Evolutionary conservation across 805 yeast species (phyloP).

Genomic region (Metschnikowia amazonensis): DNA sequence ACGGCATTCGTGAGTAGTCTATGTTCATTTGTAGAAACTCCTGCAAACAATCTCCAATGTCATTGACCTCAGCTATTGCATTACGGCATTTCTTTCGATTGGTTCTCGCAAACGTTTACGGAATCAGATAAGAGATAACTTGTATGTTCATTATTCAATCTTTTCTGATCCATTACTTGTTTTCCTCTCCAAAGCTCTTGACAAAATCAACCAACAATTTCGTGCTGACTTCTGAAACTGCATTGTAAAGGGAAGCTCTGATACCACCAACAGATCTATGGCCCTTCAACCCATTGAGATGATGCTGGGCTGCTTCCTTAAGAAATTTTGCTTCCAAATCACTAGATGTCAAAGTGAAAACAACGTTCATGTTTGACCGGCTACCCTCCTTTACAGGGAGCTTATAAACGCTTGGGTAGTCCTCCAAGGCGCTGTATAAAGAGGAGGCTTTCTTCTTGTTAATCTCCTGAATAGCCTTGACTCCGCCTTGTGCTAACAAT

Average conservation of each 20-base stretch:
- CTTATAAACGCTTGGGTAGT: constrained; percentile 59
- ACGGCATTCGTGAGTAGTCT: not conserved
- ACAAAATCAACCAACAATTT: constrained; percentile 54
- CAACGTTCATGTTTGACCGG: constrained; percentile 91
- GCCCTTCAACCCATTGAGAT: constrained; percentile 82
- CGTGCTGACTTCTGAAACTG: constrained; percentile 64
- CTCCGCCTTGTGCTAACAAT: constrained; percentile 68
- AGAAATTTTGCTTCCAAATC: constrained; percentile 69
- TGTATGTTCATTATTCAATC: not conserved
- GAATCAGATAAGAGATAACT: not conserved
- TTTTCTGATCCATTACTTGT: not conserved
- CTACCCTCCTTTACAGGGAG: constrained; percentile 58
- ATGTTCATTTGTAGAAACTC: not conserved
- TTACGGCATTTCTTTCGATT: not conserved
- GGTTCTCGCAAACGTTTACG: not conserved
- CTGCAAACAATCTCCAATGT: not conserved
- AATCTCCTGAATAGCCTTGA: constrained; percentile 52
- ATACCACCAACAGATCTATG: constrained; percentile 98
- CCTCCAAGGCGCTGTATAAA: constrained; percentile 64
- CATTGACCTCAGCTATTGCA: not conserved
- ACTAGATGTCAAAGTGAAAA: constrained; percentile 68
- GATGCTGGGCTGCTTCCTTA: constrained; percentile 54
- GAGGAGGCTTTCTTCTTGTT: constrained; percentile 60
- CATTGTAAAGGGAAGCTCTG: constrained; percentile 90
- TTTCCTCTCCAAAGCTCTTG: constrained; percentile 51